Conservation (phyloP, 2,329 filamentous ascomycete species). For the Chrysosporium keratinophilum region DNA sequence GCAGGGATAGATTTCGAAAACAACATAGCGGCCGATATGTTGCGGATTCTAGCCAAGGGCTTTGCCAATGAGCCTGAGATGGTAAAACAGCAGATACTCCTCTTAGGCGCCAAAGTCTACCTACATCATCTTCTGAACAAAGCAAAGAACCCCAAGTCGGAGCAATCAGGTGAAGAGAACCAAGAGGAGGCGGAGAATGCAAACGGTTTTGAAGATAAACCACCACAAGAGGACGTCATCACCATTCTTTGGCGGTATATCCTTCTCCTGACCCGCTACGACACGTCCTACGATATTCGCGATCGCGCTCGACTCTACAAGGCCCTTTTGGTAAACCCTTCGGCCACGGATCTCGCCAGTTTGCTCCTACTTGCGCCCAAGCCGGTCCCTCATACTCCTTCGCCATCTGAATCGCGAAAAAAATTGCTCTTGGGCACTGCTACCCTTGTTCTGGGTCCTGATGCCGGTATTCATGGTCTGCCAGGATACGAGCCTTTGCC, state of each 20-base stretch:
- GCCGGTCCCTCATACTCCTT: slow-evolving; percentile 80
- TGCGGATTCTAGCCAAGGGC: slow-evolving; percentile 75
- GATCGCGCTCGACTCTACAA: slow-evolving; percentile 85
- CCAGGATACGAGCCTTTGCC: slow-evolving; percentile 70
- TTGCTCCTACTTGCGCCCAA: slow-evolving; percentile 89
- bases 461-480: slow-evolving; percentile 61
- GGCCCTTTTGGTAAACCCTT: slow-evolving; percentile 65
- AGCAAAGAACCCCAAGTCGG: slow-evolving; percentile 21
- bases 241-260: slow-evolving; percentile 74
- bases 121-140: slow-evolving; percentile 63
- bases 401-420: slow-evolving; percentile 73
- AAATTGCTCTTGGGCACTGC: slow-evolving; percentile 72
- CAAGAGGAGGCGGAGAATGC: slow-evolving; percentile 19
- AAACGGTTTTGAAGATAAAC: slow-evolving; percentile 19
- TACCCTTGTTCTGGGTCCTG: slow-evolving; percentile 70
- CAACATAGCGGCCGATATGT: slow-evolving; percentile 85
- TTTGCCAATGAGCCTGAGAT: slow-evolving; percentile 76
- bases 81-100: slow-evolving; percentile 81
- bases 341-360: slow-evolving; percentile 69
- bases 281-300: slow-evolving; percentile 87
- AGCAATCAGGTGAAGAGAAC: neutral
- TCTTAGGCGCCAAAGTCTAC: slow-evolving; percentile 94
- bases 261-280: slow-evolving; percentile 76
- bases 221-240: slow-evolving; percentile 49
- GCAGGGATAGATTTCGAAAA: slow-evolving; percentile 67